phyloP scores from a whole-genome alignment of 148 eudicot species.

The Cornus florida region DNA sequence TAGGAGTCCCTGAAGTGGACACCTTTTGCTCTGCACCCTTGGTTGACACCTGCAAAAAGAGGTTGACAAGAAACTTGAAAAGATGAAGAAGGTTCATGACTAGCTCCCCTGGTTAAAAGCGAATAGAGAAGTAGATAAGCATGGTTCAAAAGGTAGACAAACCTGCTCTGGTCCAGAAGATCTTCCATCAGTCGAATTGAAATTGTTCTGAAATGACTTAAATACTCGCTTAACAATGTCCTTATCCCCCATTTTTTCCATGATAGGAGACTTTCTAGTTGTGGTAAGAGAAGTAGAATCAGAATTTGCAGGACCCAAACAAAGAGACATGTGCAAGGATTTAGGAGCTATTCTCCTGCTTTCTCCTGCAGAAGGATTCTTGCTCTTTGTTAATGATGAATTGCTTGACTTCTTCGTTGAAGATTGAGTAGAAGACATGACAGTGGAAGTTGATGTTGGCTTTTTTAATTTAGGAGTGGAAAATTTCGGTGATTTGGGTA shows the following conservation, averaged over 20 bases:
- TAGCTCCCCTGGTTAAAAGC: background rate
- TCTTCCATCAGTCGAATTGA: constrained; percentile 32
- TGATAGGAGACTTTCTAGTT: constrained; percentile 67
- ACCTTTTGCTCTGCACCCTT: constrained; percentile 41
- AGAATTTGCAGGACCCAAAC: constrained; percentile 45
- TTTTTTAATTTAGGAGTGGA: constrained; percentile 48
- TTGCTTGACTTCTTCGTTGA: constrained; percentile 44
- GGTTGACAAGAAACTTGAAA: constrained; percentile 1
- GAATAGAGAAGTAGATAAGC: background rate
- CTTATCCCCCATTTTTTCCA: constrained; percentile 98
- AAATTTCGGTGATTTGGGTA: constrained; percentile 39
- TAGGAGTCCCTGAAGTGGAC: constrained; percentile 34
- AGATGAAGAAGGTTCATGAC: background rate
- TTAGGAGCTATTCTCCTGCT: constrained; percentile 50
- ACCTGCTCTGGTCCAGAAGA: constrained; percentile 47
- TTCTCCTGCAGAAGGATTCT: constrained; percentile 36
- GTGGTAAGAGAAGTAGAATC: constrained; percentile 33
- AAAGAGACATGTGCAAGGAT: constrained; percentile 76
- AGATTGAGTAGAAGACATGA: constrained; percentile 35
- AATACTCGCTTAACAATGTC: constrained; percentile 92
- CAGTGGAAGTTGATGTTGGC: constrained; percentile 31
- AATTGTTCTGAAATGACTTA: constrained; percentile 63
- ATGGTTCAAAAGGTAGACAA: background rate
- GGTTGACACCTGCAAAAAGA: constrained; percentile 36
- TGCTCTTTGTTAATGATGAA: constrained; percentile 37